Evolutionary conservation across 305 asterid genomes (phyloP).

Genomic region (Fraxinus velutina): DNA sequence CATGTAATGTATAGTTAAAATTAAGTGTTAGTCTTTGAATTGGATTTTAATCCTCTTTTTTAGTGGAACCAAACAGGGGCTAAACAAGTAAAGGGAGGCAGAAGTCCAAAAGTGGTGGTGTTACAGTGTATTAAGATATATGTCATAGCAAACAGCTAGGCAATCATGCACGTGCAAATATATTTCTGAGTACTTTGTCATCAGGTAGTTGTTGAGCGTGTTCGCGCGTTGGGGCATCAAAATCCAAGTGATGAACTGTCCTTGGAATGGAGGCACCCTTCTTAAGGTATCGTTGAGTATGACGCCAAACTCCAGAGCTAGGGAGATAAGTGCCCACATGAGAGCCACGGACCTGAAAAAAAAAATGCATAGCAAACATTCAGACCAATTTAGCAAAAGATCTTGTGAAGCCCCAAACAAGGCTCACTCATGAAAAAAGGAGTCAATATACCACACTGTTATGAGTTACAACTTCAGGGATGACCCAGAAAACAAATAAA

Average conservation of each 20-base stretch:
- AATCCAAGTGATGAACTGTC: slow-evolving; percentile 89
- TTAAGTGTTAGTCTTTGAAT: background rate
- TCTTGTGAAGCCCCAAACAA: slow-evolving; percentile 5
- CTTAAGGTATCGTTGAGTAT: slow-evolving; percentile 79
- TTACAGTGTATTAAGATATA: slow-evolving; percentile 11
- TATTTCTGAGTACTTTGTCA: slow-evolving; percentile 63
- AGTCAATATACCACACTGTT: background rate
- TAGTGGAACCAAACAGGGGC: background rate
- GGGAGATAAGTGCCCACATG: slow-evolving; percentile 94
- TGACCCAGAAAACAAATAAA: background rate
- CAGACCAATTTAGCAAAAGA: background rate
- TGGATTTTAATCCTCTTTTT: background rate
- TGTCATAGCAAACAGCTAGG: slow-evolving; percentile 8
- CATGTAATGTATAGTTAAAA: background rate
- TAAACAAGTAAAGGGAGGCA: background rate
- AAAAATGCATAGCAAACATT: slow-evolving; percentile 4
- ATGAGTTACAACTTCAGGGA: slow-evolving; percentile 12
- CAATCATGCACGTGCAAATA: slow-evolving; percentile 25
- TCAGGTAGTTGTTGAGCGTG: slow-evolving; percentile 80
- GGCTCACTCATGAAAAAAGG: background rate
- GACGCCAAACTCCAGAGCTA: slow-evolving; percentile 95
- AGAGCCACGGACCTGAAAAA: slow-evolving; percentile 82
- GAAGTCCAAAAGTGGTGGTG: slow-evolving; percentile 3
- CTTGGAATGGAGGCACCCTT: slow-evolving; percentile 63
- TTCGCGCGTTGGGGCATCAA: slow-evolving; percentile 99